Evolutionary conservation across 1,284 basidiomycete species (phyloP).

Genomic region (Hymenochaete sp.): DNA sequence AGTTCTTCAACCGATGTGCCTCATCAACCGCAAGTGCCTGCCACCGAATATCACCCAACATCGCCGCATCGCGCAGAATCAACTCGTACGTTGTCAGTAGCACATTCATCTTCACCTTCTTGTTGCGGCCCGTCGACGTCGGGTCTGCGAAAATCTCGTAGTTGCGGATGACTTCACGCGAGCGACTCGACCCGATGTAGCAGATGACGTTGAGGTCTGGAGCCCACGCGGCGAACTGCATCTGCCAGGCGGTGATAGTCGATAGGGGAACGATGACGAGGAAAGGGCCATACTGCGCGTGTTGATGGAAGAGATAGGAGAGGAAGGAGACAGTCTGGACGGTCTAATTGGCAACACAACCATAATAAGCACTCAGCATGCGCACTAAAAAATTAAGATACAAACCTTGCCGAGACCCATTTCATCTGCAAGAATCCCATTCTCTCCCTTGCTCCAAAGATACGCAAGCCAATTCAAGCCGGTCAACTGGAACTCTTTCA

Average conservation of each 20-base stretch:
- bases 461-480: constrained; percentile 98
- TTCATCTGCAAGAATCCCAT: constrained; percentile 97
- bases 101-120: constrained; percentile 95
- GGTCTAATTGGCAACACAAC: constrained; percentile 40
- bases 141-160: constrained; percentile 81
- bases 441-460: constrained; percentile 90
- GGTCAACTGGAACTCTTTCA: constrained; percentile 98
- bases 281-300: constrained; percentile 94
- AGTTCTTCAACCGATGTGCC: constrained; percentile 97
- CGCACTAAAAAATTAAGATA: constrained; percentile 6
- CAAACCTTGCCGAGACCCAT: constrained; percentile 96
- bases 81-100: constrained; percentile 97
- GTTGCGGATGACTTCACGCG: constrained; percentile 85
- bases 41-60: constrained; percentile 94
- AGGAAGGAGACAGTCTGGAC: constrained; percentile 96
- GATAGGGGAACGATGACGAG: constrained; percentile 97
- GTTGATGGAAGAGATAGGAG: constrained; percentile 90
- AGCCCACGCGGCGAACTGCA: constrained; percentile 91
- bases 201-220: constrained; percentile 96
- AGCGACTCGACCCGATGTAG: constrained; percentile 86
- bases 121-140: constrained; percentile 39
- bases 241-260: constrained; percentile 97
- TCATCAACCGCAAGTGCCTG: constrained; percentile 95
- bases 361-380: constrained; percentile 17
- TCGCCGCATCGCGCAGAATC: constrained; percentile 84